phyloP scores from a whole-genome alignment of 495 filamentous ascomycete genomes.

The Monascus purpureus region DNA sequence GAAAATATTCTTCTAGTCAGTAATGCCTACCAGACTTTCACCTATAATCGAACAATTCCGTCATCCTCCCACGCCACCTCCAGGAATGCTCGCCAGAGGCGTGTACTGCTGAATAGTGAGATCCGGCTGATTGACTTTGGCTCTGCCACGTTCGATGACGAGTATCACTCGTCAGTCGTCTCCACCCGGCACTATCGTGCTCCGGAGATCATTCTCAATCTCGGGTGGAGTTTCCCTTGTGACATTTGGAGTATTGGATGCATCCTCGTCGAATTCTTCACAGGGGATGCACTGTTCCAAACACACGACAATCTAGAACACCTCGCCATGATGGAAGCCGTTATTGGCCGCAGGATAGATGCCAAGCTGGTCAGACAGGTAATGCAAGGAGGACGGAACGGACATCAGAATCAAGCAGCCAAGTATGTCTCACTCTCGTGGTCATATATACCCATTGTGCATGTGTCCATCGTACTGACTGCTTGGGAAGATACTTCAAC shows the following conservation, averaged over 20 bases:
- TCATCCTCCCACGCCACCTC: constrained; percentile 68
- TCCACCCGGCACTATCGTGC: constrained; percentile 93
- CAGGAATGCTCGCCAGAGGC: constrained; percentile 71
- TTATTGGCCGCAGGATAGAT: constrained; percentile 65
- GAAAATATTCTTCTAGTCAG: constrained; percentile 95
- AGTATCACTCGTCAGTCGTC: constrained; percentile 95
- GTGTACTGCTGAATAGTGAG: constrained; percentile 85
- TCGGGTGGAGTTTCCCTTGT: constrained; percentile 96
- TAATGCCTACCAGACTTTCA: constrained; percentile 87
- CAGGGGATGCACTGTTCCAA: constrained; percentile 93
- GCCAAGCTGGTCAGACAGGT: constrained; percentile 61
- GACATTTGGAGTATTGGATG: constrained; percentile 99
- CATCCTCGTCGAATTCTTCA: constrained; percentile 98
- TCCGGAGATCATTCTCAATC: constrained; percentile 90
- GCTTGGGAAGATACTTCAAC: constrained; percentile 60
- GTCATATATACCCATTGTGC: constrained; percentile 1
- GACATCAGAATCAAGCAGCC: constrained; percentile 57
- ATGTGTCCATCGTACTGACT: constrained; percentile 9
- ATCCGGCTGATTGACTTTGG: constrained; percentile 97
- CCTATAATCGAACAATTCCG: constrained; percentile 87
- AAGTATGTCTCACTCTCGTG: constrained; percentile 45
- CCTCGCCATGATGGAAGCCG: constrained; percentile 97
- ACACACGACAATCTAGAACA: constrained; percentile 98
- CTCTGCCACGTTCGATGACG: constrained; percentile 93
- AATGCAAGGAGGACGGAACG: constrained; percentile 45